A percentile compares a stretch with the other conserved stretches of the same genome.
These are phyloP conservation scores for Gnomoniopsis sp. DNA, from an alignment of 2,329 filamentous ascomycete species.

Conservation along the genomic window DNA sequence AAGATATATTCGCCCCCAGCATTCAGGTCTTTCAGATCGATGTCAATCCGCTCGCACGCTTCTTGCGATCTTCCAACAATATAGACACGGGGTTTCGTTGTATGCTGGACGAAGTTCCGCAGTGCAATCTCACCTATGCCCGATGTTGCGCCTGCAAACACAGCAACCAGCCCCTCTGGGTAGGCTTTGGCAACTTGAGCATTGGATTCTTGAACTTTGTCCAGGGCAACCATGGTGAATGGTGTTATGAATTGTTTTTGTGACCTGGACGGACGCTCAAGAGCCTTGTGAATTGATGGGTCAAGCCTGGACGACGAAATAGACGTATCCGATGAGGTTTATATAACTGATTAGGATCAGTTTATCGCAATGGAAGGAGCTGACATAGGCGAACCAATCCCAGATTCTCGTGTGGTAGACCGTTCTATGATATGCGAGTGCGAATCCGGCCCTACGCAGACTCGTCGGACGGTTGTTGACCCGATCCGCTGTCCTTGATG, in stretches of 20 bases:
- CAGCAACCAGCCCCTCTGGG: conserved; percentile 34
- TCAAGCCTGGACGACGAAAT: too few relatives aligned
- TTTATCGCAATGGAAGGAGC: too few relatives aligned
- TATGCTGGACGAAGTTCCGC: conserved; percentile 39
- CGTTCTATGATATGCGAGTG: not conserved
- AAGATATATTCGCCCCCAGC: conserved; percentile 42
- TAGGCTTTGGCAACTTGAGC: conserved; percentile 24
- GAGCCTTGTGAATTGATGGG: too few relatives aligned
- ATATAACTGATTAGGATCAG: too few relatives aligned
- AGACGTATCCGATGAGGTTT: too few relatives aligned
- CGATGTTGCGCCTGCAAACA: conserved; percentile 52
- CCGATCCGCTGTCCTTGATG: not conserved
- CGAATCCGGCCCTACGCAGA: not conserved
- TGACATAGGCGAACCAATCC: too few relatives aligned
- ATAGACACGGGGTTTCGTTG: conserved; percentile 44
- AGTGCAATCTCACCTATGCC: conserved; percentile 50
- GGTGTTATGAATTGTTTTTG: not conserved
- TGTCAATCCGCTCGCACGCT: conserved; percentile 34
- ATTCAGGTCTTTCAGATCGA: conserved; percentile 40
- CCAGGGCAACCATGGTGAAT: conserved; percentile 2
- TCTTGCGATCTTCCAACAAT: conserved; percentile 44
- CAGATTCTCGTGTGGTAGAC: too few relatives aligned
- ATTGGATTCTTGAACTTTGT: conserved; percentile 34
- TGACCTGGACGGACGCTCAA: too few relatives aligned
- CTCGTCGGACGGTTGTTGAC: not conserved